A percentile compares a stretch with the other conserved stretches of the same genome.
Conservation (phyloP, 73 alveolate genomes). For the Effrenium voratum region DNA sequence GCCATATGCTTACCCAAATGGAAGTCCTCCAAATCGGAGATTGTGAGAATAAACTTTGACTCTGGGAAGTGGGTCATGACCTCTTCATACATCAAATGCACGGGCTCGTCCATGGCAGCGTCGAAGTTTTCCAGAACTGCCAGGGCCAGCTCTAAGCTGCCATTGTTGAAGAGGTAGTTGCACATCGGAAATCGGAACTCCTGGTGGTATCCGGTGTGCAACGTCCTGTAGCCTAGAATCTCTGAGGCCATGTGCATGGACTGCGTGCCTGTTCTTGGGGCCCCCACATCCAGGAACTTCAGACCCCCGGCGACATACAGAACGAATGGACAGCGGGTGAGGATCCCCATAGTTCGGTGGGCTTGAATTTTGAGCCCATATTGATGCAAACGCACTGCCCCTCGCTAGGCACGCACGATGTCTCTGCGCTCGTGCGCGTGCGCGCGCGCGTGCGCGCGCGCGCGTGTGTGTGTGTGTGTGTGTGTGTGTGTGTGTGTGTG, state of each 20-base stretch:
- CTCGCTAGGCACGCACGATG: no score
- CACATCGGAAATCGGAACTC: not conserved
- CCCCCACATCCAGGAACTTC: constrained; percentile 11
- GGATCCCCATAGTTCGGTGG: no score
- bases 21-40: not conserved
- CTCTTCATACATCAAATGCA: not conserved
- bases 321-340: no score
- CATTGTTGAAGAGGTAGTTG: not conserved
- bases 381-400: no score
- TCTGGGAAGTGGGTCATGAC: not conserved
- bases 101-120: constrained; percentile 42
- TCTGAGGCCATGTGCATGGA: not conserved
- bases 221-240: not conserved
- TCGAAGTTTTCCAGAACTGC: not conserved
- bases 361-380: no score
- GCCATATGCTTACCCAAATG: no score
- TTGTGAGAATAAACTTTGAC: not conserved
- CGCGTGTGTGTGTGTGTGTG: no score
- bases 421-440: no score
- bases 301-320: no score
- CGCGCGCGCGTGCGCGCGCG: no score
- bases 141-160: not conserved
- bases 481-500: no score
- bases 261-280: constrained; percentile 21
- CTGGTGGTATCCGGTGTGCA: not conserved